Evolutionary conservation across 2,329 filamentous ascomycete species (phyloP), one percentile per base, ranked within the genome.

Genomic region (Microdochium trichocladiopsis): DNA sequence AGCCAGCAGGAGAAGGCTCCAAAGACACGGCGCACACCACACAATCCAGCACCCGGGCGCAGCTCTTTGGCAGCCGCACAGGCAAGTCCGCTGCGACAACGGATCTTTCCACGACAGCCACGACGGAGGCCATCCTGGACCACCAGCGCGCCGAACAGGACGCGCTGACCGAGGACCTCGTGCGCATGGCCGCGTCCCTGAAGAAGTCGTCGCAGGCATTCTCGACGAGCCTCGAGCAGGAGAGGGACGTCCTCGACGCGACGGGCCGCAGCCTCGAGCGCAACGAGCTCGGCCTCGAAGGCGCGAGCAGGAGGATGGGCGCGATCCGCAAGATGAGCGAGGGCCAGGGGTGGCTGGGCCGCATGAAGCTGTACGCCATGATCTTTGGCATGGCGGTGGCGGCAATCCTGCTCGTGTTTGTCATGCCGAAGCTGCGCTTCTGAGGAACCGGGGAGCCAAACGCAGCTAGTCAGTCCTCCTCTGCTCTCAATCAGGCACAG

Each of bases 381-480:
- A 91, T 96, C 49, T 88, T 86, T 61, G 90, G 82, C 25, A 68
- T 96, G 56, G 93, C 90, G 85, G 61, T 95, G n/a, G 71, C 83
- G 24, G 80, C 90, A 18, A 73, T 96, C 33, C 61, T 95, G 65
- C 69, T 96, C 57, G 92, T 96, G 12, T 93, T 93, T 73, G 78
- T 93, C 50, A 73, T 90, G 65, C 93, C 93, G 0, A 97, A 96
- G 74, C 70, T 96, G 66, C 79, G 93, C 62, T 94, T 96, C 63
- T 96, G 63, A 74, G 9, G 8, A 6, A 8, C 8, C 9, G 9
- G 21, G 9, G 28, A 33, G 28, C 28, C 8, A n/a, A n/a, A n/a
- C n/a, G n/a, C n/a, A n/a, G n/a, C n/a, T n/a, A n/a, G n/a, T n/a
- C n/a, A n/a, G n/a, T n/a, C n/a, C n/a, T n/a, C n/a, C n/a, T n/a